These are phyloP conservation scores for Poteriospumella lacustris DNA, from an alignment of 108 stramenopile genomes.

Conservation along the genomic window DNA sequence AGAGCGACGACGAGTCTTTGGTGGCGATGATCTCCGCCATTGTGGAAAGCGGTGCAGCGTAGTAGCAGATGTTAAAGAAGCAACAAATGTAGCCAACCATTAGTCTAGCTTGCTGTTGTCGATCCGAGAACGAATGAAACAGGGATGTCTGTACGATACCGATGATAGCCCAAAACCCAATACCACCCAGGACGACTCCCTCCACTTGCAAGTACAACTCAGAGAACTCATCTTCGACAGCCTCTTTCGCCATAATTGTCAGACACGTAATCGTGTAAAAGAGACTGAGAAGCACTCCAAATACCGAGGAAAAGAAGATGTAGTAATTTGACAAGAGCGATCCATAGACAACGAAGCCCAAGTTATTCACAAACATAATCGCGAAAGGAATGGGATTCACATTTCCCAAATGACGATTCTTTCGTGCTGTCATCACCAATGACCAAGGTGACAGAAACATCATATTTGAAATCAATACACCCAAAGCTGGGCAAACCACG, in stretches of 20 bases:
- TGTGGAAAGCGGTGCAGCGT: slow-evolving; percentile 17
- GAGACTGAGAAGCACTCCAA: slow-evolving; percentile 4
- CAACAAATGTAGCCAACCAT: not conserved
- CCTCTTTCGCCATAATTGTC: not conserved
- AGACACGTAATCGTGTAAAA: slow-evolving; percentile 8
- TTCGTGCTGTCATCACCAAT: not conserved
- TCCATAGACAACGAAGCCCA: slow-evolving; percentile 2
- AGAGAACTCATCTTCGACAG: not conserved
- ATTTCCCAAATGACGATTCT: not conserved
- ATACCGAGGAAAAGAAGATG: slow-evolving; percentile 3
- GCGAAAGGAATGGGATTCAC: slow-evolving; percentile 24
- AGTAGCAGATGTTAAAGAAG: not conserved
- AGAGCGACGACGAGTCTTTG: slow-evolving; percentile 22
- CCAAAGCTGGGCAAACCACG: not conserved
- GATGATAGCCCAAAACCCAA: not conserved
- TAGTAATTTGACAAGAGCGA: not conserved
- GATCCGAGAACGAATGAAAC: not conserved
- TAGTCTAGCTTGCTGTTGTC: not conserved
- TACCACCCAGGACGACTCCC: not conserved
- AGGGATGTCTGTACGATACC: not conserved
- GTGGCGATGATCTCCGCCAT: not conserved
- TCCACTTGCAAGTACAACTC: not conserved
- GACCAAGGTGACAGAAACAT: slow-evolving; percentile 11
- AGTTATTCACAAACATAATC: slow-evolving; percentile 10
- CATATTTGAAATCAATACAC: not conserved